Percentiles rank a stretch among this genome's conserved stretches.
These are phyloP conservation scores for Sordariomycetes sp. DNA, from an alignment of 2,329 filamentous ascomycete genomes.

Conservation along the genomic window DNA sequence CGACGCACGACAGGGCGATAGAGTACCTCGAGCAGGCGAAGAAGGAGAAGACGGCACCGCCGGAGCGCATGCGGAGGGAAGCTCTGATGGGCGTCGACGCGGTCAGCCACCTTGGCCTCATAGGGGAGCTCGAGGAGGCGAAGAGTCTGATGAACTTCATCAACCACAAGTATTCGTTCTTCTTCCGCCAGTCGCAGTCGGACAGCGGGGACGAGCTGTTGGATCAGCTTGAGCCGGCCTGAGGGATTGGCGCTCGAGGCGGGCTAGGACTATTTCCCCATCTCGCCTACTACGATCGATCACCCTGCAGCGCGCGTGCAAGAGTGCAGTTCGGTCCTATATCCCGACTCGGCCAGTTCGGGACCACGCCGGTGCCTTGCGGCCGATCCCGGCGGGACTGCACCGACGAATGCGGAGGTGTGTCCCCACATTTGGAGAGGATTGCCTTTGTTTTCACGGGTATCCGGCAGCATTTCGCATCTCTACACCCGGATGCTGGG, in stretches of 20 bases:
- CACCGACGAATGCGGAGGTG: too few species aligned
- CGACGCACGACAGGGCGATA: conserved; percentile 31
- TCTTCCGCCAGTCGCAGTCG: background rate
- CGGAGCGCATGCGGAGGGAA: conserved; percentile 4
- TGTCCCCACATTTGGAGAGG: too few species aligned
- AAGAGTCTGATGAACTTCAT: conserved; percentile 14
- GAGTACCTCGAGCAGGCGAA: conserved; percentile 22
- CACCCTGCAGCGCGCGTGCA: too few species aligned
- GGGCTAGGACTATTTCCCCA: background rate
- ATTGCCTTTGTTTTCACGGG: too few species aligned
- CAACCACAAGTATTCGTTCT: background rate
- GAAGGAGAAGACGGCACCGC: conserved; percentile 2
- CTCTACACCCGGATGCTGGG: too few species aligned
- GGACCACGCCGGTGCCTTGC: too few species aligned
- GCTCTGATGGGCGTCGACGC: conserved; percentile 16
- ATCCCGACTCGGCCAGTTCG: too few species aligned
- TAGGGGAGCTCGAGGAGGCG: conserved; percentile 17
- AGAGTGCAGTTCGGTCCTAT: too few species aligned
- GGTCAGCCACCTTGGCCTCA: conserved; percentile 18
- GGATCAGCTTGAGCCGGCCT: background rate
- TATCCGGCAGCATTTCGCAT: too few species aligned
- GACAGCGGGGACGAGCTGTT: background rate
- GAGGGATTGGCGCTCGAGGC: background rate
- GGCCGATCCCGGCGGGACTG: too few species aligned
- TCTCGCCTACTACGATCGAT: background rate